phyloP scores from a whole-genome alignment of 495 filamentous ascomycete species.

The Aspergillus saccharolyticus region DNA sequence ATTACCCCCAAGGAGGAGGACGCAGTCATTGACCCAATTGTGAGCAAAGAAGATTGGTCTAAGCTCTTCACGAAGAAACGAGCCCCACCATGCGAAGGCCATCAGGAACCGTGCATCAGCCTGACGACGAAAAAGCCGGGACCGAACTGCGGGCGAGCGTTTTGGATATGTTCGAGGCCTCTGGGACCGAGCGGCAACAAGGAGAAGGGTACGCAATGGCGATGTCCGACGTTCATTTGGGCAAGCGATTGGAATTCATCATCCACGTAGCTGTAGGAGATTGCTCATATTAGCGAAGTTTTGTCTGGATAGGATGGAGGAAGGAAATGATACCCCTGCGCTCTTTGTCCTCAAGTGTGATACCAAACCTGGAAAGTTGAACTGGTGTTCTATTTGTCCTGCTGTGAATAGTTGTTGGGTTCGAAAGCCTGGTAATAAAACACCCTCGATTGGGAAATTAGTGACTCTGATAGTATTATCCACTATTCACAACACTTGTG shows the following conservation, averaged over 20 bases:
- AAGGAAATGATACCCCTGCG: conserved; percentile 6
- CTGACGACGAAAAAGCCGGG: conserved; percentile 82
- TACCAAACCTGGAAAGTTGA: neutral
- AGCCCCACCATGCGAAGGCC: conserved; percentile 72
- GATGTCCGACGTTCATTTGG: conserved; percentile 88
- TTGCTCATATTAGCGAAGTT: neutral
- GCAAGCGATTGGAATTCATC: conserved; percentile 69
- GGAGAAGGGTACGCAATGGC: conserved; percentile 76
- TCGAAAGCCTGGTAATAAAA: neutral
- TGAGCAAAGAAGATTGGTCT: conserved; percentile 77
- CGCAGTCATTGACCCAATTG: conserved; percentile 60
- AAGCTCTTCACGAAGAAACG: conserved; percentile 74
- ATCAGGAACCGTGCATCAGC: conserved; percentile 79
- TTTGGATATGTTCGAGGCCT: conserved; percentile 82
- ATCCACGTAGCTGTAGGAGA: conserved; percentile 5
- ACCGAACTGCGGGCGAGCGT: conserved; percentile 73
- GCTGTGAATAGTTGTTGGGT: neutral
- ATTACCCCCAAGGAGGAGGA: conserved; percentile 17
- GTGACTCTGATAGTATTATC: neutral
- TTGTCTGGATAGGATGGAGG: neutral
- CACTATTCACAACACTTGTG: neutral
- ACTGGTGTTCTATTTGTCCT: neutral
- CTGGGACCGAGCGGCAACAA: conserved; percentile 78
- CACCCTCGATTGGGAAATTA: neutral
- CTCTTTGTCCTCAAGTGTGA: neutral